Conservation (phyloP, 345 rosid species). For the Corchorus capsularis region DNA sequence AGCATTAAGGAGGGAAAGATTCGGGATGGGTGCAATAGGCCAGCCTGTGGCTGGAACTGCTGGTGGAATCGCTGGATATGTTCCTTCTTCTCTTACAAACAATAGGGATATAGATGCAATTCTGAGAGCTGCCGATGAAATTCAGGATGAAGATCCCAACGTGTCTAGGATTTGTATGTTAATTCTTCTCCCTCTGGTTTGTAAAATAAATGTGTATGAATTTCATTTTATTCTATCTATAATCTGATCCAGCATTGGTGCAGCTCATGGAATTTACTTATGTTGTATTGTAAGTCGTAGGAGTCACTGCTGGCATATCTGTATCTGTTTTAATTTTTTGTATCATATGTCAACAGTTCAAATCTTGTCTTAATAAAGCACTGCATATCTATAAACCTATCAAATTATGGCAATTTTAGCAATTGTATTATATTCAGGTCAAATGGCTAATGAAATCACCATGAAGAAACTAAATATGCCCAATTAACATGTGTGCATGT, state of each 20-base stretch:
- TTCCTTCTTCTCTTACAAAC: conserved; percentile 86
- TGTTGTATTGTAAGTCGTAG: background rate
- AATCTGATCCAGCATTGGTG: background rate
- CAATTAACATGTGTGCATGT: background rate
- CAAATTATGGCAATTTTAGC: background rate
- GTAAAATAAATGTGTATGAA: background rate
- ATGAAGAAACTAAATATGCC: background rate
- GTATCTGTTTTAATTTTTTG: background rate
- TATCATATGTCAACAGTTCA: background rate
- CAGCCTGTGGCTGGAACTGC: conserved; percentile 68
- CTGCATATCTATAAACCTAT: background rate
- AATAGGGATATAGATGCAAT: conserved; percentile 88
- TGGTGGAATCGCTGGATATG: conserved; percentile 65
- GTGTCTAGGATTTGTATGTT: conserved; percentile 79
- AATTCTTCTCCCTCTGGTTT: background rate
- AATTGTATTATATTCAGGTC: background rate
- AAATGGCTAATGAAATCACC: conserved; percentile 1
- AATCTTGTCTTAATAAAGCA: background rate
- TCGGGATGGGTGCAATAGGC: conserved; percentile 47
- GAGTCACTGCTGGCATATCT: background rate
- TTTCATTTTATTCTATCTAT: background rate
- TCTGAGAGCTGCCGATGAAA: conserved; percentile 92
- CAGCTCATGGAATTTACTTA: background rate
- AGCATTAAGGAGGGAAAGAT: conserved; percentile 71
- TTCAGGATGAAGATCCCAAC: conserved; percentile 89